Conservation (phyloP, 1,139 yeast genomes). For the Debaryomyces udenii region DNA sequence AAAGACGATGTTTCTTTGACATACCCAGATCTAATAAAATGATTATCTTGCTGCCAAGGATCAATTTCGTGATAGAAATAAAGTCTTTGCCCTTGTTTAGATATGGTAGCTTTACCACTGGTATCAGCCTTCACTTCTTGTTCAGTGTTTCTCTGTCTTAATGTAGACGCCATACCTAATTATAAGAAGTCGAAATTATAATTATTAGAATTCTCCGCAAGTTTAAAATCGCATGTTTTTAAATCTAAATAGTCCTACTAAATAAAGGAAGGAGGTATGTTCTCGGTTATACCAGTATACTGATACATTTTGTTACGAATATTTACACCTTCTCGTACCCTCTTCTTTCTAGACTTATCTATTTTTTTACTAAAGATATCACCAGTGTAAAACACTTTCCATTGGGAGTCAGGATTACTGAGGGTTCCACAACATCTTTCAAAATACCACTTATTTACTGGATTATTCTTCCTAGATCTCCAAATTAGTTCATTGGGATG, state of each 20-base stretch:
- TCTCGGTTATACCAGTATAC: conserved; percentile 36
- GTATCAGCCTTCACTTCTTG: not conserved
- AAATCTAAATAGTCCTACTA: conserved; percentile 2
- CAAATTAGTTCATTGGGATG: conserved; percentile 80
- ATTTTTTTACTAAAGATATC: conserved; percentile 43
- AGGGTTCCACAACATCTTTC: conserved; percentile 82
- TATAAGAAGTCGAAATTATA: not conserved
- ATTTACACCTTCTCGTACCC: conserved; percentile 24
- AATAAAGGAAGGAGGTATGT: conserved; percentile 37
- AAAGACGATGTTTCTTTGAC: conserved; percentile 68
- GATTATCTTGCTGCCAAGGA: conserved; percentile 87
- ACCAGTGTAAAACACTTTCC: conserved; percentile 76
- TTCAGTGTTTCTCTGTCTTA: conserved; percentile 2
- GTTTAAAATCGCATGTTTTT: not conserved
- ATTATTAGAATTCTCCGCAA: not conserved
- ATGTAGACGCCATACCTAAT: not conserved
- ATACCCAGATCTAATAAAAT: conserved; percentile 72
- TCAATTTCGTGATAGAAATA: conserved; percentile 53
- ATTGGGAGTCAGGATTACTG: conserved; percentile 53
- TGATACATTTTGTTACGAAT: conserved; percentile 31
- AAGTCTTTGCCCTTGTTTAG: conserved; percentile 12
- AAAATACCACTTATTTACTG: conserved; percentile 97
- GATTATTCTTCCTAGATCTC: conserved; percentile 85
- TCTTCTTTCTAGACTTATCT: conserved; percentile 23
- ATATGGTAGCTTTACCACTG: not conserved